phyloP scores from a whole-genome alignment of 2,329 filamentous ascomycete genomes.

The Exophiala sp. region DNA sequence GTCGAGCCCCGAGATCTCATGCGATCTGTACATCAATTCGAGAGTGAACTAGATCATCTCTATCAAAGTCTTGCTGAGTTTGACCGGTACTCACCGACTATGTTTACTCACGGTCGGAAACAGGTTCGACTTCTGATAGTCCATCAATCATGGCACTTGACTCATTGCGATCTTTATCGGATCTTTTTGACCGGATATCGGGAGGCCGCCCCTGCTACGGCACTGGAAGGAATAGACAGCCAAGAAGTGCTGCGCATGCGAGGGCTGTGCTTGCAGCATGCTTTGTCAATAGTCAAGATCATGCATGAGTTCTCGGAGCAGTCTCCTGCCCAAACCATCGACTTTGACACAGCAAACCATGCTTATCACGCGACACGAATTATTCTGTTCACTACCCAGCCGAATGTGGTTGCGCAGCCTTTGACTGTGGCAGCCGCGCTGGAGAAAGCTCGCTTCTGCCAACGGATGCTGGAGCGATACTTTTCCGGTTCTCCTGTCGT shows the following conservation, averaged over 20 bases:
- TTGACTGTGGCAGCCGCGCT: slow-evolving; percentile 10
- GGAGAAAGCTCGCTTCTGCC: slow-evolving; percentile 14
- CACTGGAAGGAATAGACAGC: slow-evolving; percentile 12
- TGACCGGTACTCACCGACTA: slow-evolving; percentile 10
- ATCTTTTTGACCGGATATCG: slow-evolving; percentile 19
- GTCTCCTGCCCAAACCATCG: slow-evolving; percentile 9
- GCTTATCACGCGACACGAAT: slow-evolving; percentile 18
- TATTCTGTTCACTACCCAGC: slow-evolving; percentile 15
- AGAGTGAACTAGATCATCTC: slow-evolving; percentile 16
- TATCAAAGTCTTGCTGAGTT: slow-evolving; percentile 17
- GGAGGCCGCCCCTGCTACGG: slow-evolving; percentile 14
- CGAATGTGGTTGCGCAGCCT: slow-evolving; percentile 4
- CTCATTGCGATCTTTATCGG: slow-evolving; percentile 21
- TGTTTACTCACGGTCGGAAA: slow-evolving; percentile 13
- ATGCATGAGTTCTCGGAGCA: slow-evolving; percentile 16
- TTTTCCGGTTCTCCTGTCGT: slow-evolving; percentile 13
- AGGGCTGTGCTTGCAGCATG: slow-evolving; percentile 15
- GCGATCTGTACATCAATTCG: slow-evolving; percentile 10
- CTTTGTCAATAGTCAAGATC: slow-evolving; percentile 14
- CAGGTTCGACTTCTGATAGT: slow-evolving; percentile 19
- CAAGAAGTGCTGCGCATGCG: slow-evolving; percentile 9
- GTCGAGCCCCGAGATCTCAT: slow-evolving; percentile 10
- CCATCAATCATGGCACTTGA: slow-evolving; percentile 22
- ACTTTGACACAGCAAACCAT: slow-evolving; percentile 18
- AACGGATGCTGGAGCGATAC: slow-evolving; percentile 10